phyloP scores from a whole-genome alignment of 148 eudicot genomes.

The Nepenthes mirabilis region DNA sequence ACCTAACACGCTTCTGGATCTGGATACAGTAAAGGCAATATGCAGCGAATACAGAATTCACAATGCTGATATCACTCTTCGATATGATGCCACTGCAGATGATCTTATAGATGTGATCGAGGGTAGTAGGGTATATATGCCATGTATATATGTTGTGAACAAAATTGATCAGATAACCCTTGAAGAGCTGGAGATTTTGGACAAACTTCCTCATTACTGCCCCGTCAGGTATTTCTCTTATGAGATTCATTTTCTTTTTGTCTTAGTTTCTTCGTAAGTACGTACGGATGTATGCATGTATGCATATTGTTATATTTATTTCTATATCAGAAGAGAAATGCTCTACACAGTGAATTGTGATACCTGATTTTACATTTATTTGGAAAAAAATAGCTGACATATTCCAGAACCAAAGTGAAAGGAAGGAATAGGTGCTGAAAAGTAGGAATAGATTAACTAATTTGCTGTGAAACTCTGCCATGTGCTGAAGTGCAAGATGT shows the following conservation, averaged over 20 bases:
- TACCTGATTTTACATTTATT: too few relatives aligned
- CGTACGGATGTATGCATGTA: too few relatives aligned
- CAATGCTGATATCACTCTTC: conserved; percentile 85
- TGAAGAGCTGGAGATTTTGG: conserved; percentile 91
- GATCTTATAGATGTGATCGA: conserved; percentile 97
- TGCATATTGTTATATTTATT: too few relatives aligned
- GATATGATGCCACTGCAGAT: conserved; percentile 94
- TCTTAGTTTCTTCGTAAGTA: neutral
- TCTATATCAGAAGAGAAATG: too few relatives aligned
- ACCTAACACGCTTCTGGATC: conserved; percentile 75
- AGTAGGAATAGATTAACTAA: too few relatives aligned
- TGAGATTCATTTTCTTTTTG: neutral
- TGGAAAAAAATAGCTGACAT: too few relatives aligned
- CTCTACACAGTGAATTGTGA: too few relatives aligned
- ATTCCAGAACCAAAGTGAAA: too few relatives aligned
- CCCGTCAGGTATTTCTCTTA: conserved; percentile 64
- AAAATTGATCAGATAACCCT: conserved; percentile 94
- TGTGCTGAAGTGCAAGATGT: too few relatives aligned
- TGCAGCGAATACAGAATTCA: conserved; percentile 94
- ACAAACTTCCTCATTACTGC: conserved; percentile 95
- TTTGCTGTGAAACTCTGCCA: too few relatives aligned
- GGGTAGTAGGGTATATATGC: conserved; percentile 89
- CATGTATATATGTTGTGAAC: conserved; percentile 91
- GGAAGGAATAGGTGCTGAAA: too few relatives aligned
- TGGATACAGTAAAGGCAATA: conserved; percentile 95